Base-by-base conservation (phyloP, 176 grass and related monocot species). In the Oryza australiensis region DNA sequence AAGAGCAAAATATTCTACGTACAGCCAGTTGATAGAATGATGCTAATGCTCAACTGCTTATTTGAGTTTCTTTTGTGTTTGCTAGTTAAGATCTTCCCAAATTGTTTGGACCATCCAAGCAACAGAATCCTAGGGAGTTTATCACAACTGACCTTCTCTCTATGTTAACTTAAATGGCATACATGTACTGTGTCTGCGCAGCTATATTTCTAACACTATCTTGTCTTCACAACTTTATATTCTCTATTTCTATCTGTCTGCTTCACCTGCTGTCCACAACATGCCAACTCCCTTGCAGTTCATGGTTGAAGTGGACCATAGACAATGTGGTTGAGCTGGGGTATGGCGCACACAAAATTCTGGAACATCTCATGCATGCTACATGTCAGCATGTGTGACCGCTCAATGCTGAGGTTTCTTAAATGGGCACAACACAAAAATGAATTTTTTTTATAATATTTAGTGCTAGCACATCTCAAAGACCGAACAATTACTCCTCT, bases 351-450 rank as follows among this genome's bases (percentile, higher is more conserved):
- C 57, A 59, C 59, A 0, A 13, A 42, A 73, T 41, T 42, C 42
- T 42, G 57, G 13, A 29, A 41, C 12, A 46, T 30, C 12, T 37
- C n/a, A 33, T 3, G n/a, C 30, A 82, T 64, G 10, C 80, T 83
- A 24, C 26, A 30, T 33, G 41, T 20, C 79, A 78, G 24, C 26
- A 30, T 33, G 41, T 20, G 22, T 12, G 15, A 10, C 8, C 32
- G 3, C 51, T 77, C 38, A 63, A 49, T 76, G 62, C 33, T 28
- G 68, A 63, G 18, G 35, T 48, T 67, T 79, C 22, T 72, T 62
- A 77, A 78, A 84, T 70, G 28, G 45, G 49, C 46, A n/a, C 29
- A 41, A 76, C 20, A 41, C 28, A 22, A 81, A 71, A 81, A 34
- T 40, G 14, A 7, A 29, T n/a, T n/a, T n/a, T n/a, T 59, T 9